Evolutionary conservation across 148 eudicot genomes (phyloP).

Genomic region (Chenopodium suecicum): DNA sequence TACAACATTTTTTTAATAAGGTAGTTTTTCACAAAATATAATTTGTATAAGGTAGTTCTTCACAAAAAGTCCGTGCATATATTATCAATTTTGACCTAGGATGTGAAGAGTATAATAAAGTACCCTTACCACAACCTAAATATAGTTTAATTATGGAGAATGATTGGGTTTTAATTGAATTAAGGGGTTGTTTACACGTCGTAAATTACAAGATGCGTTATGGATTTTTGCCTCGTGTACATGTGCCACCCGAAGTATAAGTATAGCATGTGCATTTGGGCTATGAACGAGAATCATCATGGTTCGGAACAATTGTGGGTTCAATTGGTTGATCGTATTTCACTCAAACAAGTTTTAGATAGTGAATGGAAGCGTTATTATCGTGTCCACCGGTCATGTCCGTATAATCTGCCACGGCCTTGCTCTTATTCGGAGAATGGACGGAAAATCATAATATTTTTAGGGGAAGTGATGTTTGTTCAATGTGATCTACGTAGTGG

Average conservation of each 20-base stretch:
- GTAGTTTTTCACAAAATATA: too few species aligned
- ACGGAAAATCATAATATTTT: background rate
- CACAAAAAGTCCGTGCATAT: too few species aligned
- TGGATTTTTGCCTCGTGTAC: too few species aligned
- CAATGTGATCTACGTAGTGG: background rate
- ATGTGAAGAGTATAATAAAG: background rate
- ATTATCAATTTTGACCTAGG: background rate
- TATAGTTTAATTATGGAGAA: background rate
- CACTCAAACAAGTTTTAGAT: background rate
- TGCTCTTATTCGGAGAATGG: background rate
- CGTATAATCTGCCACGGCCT: background rate
- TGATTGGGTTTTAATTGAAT: background rate
- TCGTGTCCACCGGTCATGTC: background rate
- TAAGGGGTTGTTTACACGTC: background rate
- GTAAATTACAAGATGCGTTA: background rate
- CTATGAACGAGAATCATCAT: background rate
- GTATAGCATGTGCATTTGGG: background rate
- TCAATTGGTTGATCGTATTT: background rate
- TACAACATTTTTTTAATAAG: too few species aligned
- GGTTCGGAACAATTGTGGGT: background rate
- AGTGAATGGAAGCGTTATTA: too few species aligned
- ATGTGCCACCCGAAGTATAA: too few species aligned
- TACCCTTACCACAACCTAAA: background rate
- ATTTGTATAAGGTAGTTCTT: too few species aligned
- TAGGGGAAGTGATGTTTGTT: background rate